Base-by-base conservation (phyloP, 495 filamentous ascomycete species). In the Daldinia loculata region DNA sequence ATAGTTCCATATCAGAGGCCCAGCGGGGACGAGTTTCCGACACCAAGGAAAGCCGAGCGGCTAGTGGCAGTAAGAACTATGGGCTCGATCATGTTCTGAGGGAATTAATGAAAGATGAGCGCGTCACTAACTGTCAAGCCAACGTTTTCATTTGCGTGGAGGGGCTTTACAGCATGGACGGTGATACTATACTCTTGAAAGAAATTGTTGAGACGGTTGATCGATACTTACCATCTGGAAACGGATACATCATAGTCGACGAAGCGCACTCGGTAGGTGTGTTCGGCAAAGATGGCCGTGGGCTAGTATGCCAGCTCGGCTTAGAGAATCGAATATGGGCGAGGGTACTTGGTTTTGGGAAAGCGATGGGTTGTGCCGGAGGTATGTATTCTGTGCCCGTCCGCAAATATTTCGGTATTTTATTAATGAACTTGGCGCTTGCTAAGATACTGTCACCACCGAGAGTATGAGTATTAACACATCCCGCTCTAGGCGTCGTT, bases 121-220 rank as follows among this genome's bases (percentile, higher is more conserved):
- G 50, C 14, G 32, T 85, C 14, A 56, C 26, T 34, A 71, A 66
- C 14, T 83, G 86, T 2, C 70, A 74, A 41, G 69, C 71, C 24
- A 88, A 84, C 70, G 80, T 90, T 6, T 89, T 95, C 70, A 82
- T 95, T 22, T 88, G 89, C 1, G 81, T 94, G 0, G 92, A 95
- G 74, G 84, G 85, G 2, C 79, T 94, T n/a, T 95, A 95, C 76
- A 92, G 89, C 61, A 95, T 95, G 92, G 91, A 95, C 74, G 92
- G 92, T 0, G 91, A 94, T 77, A 72, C 92, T 8, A 86, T 85
- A 9, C 91, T 90, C 0, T 79, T 95, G 15, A 70, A 75, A 15
- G 81, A 88, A 24, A 84, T 94, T 38, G 81, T 91, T 1, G 71
- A 80, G 6, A 71, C 85, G 1, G 86, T 90, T 0, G 84, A 93